Evolutionary conservation across 1,284 basidiomycete genomes (phyloP), one percentile per base, ranked within the genome.

Genomic region (Flammula alnicola): DNA sequence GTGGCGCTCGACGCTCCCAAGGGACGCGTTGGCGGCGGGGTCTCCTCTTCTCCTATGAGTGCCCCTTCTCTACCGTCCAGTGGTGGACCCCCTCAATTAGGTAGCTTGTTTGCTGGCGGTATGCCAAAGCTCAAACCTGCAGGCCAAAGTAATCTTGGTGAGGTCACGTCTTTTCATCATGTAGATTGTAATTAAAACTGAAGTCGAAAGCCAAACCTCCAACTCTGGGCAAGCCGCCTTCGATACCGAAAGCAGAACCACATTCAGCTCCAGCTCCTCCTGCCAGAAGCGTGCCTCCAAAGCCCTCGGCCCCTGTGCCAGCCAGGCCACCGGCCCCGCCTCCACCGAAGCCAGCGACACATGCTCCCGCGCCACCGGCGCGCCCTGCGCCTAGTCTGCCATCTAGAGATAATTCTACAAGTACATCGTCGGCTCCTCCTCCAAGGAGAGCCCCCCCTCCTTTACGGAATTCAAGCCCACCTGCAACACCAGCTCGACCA

Each of bases 111-210:
- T 63, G 92, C 93, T 31, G 92, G 91, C 17, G 93, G 94, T 1
- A 87, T 96, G 76, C 94, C 94, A 1, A 93, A 91, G 63, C 66
- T 96, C 60, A 95, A 88, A 73, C 84, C 90, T 45, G 79, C 87
- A 16, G 88, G 84, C 14, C 77, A 81, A 52, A 75, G 61, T 48
- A 80, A 73, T 66, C 62, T 74, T 54, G 78, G 87, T 88, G 61
- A 58, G 78, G 63, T 59, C 30, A 41, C 47, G 51, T 48, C 17
- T 45, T 54, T 33, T 55, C 33, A 16, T 35, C 10, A 31, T 31
- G 26, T 10, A 23, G 1, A 16, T 4, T n/a, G 25, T 20, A 7
- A 32, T 44, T 57, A 35, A 45, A 32, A 31, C 3, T 43, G 19
- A 23, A 30, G 19, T 42, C 17, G 17, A 4, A 57, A 88, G 86